Evolutionary conservation across 2,329 filamentous ascomycete genomes (phyloP).

Genomic region (Fusarium denticulatum): DNA sequence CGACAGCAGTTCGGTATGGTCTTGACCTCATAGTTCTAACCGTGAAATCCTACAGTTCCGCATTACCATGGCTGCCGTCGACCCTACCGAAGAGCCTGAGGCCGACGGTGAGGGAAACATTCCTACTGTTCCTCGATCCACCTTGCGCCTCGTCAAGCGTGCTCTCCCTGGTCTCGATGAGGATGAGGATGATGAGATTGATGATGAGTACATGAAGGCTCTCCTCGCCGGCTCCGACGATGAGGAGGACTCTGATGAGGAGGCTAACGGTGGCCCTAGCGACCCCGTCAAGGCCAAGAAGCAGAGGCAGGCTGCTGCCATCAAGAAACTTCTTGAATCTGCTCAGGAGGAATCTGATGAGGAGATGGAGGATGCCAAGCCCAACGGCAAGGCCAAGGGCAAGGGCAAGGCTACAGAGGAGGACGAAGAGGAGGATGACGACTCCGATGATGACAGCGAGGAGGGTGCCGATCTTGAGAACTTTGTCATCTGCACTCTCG

Average conservation of each 20-base stretch:
- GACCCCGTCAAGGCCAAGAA: conserved; percentile 91
- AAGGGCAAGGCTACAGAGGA: conserved; percentile 73
- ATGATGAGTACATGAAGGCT: conserved; percentile 71
- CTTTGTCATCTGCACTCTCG: conserved; percentile 94
- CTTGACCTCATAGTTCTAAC: conserved; percentile 17
- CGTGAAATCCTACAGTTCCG: conserved; percentile 74
- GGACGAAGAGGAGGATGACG: conserved; percentile 67
- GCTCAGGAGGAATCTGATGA: conserved; percentile 71
- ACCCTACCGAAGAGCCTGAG: conserved; percentile 81
- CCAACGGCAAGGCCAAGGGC: conserved; percentile 73
- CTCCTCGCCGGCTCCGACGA: conserved; percentile 62
- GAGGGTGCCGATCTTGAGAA: conserved; percentile 80
- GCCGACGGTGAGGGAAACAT: conserved; percentile 70
- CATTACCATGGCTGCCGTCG: conserved; percentile 98
- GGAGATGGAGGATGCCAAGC: conserved; percentile 76
- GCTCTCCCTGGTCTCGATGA: conserved; percentile 66
- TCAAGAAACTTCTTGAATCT: conserved; percentile 80
- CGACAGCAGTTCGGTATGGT: conserved; percentile 2
- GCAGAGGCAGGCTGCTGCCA: conserved; percentile 79
- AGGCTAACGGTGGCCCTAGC: conserved; percentile 88
- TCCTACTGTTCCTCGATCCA: conserved; percentile 76
- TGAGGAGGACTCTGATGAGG: conserved; percentile 63
- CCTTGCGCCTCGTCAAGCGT: conserved; percentile 88
- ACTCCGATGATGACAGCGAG: conserved; percentile 71
- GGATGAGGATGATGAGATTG: conserved; percentile 71